Base-by-base conservation (phyloP, 805 yeast species). In the Debaryomyces castellii region DNA sequence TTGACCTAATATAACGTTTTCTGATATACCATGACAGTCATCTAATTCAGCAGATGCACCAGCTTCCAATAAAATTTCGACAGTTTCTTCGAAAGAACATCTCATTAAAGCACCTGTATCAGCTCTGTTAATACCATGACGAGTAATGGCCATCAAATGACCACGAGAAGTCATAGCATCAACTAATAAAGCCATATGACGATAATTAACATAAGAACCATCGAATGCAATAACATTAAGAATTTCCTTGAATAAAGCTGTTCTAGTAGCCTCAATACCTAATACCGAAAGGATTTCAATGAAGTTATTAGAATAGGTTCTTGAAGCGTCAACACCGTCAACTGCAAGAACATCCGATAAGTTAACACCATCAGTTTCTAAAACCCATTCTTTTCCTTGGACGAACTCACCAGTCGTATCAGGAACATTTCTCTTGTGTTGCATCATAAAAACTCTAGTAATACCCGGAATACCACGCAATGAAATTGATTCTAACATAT, bases 41-140 rank as follows among this genome's bases (percentile, higher is more conserved):
- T 94, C 99, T 46, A 94, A 74, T 64, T 94, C 99, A 16, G 98
- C 99, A 36, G 95, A 82, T 4, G 98, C 96, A 66, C 97, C 99
- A 16, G 99, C 99, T 62, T 94, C 99, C 58, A 94, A 81, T 64
- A 94, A 73, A 60, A 94, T 94, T 72, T 94, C 99, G 35, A 94
- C 99, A 6, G 99, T 94, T 69, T 94, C 99, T 73, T 94, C 99
- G 75, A 94, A 94, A 36, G 99, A 92, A 76, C 97, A 94, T 71
- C 99, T 83, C 99, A 94, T 94, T 63, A 94, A 78, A 2, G 99
- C 99, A 71, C 99, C 99, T 24, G 99, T 94, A 55, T 94, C 97
- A 32, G 96, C 87, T 73, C 99, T 85, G 71, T 94, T 94, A 71
- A 94, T 92, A 80, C 99, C 99, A 64, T 94, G 99, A 80, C 99